phyloP scores from a whole-genome alignment of 345 rosid species.

The Hibiscus mutabilis region DNA sequence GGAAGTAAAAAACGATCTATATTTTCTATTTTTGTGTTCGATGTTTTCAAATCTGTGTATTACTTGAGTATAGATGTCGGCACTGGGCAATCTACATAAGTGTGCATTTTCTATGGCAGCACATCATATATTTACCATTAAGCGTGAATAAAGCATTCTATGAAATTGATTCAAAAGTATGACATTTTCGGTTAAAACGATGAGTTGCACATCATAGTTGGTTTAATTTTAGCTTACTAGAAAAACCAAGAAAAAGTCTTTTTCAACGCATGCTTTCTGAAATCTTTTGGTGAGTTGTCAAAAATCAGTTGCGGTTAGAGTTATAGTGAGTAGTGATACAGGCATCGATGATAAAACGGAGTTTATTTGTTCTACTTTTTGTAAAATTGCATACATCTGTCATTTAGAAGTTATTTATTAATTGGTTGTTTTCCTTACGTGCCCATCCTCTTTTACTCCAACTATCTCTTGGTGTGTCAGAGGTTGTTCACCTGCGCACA shows the following conservation, averaged over 20 bases:
- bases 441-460: background rate
- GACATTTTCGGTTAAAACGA: background rate
- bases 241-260: background rate
- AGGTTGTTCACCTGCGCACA: background rate
- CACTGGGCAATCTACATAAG: background rate
- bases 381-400: background rate
- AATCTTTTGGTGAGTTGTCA: background rate
- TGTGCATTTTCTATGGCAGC: too few species aligned
- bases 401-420: background rate
- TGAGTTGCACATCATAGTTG: background rate
- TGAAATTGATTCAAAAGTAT: background rate
- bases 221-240: background rate
- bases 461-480: background rate
- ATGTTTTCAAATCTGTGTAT: background rate
- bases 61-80: background rate
- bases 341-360: background rate
- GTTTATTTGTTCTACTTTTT: background rate
- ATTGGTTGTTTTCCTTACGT: background rate
- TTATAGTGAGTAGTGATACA: background rate
- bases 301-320: background rate
- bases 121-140: too few species aligned
- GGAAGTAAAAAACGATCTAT: background rate
- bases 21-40: background rate
- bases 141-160: background rate
- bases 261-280: background rate